A percentile compares a stretch with the other conserved stretches of the same genome.
These are phyloP conservation scores for Bjerkandera adusta DNA, from an alignment of 1,284 basidiomycete genomes.

Conservation along the genomic window DNA sequence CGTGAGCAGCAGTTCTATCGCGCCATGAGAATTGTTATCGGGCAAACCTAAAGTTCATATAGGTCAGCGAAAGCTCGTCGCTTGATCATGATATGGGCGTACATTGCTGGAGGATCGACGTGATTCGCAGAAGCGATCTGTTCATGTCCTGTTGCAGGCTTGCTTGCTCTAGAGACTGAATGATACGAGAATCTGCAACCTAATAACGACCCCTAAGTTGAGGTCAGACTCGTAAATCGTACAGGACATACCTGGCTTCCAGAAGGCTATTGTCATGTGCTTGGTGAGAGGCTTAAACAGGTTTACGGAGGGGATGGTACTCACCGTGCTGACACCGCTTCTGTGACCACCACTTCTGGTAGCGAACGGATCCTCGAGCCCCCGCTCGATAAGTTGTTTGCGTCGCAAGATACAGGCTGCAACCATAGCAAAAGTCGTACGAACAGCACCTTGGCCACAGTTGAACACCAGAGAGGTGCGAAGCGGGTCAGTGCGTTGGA, in stretches of 20 bases:
- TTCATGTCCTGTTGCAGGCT: slow-evolving; percentile 84
- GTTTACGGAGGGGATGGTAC: slow-evolving; percentile 20
- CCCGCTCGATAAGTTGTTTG: slow-evolving; percentile 80
- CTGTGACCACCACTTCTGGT: slow-evolving; percentile 20
- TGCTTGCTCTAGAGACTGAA: slow-evolving; percentile 71
- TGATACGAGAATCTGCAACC: slow-evolving; percentile 55
- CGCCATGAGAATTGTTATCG: slow-evolving; percentile 61
- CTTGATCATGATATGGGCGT: slow-evolving; percentile 19
- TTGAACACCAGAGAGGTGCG: slow-evolving; percentile 90
- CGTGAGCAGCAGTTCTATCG: slow-evolving; percentile 80
- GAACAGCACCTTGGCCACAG: slow-evolving; percentile 95
- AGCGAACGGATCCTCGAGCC: slow-evolving; percentile 76
- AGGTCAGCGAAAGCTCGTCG: not conserved
- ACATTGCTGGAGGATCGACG: slow-evolving; percentile 83
- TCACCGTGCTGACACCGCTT: slow-evolving; percentile 45
- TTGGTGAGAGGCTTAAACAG: not conserved
- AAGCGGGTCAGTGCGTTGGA: slow-evolving; percentile 80
- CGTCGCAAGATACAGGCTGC: slow-evolving; percentile 88
- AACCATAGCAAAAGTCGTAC: slow-evolving; percentile 97
- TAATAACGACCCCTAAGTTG: slow-evolving; percentile 18
- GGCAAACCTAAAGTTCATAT: slow-evolving; percentile 50
- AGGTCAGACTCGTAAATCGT: not conserved
- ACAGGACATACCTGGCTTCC: slow-evolving; percentile 15
- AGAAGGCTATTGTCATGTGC: slow-evolving; percentile 14
- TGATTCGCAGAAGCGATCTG: slow-evolving; percentile 79